Percentiles rank a stretch among this genome's conserved stretches.
These are phyloP conservation scores for Naganishia friedmannii DNA, from an alignment of 768 basidiomycete genomes.

Conservation along the genomic window DNA sequence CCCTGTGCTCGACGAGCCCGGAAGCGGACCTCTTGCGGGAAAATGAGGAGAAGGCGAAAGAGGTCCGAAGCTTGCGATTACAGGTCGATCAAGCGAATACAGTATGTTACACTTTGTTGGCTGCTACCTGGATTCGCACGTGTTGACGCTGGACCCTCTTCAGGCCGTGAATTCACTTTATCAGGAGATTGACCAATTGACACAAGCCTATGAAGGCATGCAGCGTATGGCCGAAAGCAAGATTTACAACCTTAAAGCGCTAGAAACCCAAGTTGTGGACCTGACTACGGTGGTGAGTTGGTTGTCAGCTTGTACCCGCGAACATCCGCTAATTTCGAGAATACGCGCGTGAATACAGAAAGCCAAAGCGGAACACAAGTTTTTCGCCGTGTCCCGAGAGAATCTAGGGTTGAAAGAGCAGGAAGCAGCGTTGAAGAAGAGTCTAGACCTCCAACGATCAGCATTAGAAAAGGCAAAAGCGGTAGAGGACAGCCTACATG, in stretches of 20 bases:
- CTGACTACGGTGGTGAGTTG: conserved; percentile 66
- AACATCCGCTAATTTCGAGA: neutral
- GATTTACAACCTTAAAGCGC: conserved; percentile 70
- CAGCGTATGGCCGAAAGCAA: conserved; percentile 79
- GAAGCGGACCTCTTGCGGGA: conserved; percentile 34
- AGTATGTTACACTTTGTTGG: conserved; percentile 54
- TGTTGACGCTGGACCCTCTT: neutral
- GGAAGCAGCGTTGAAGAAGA: conserved; percentile 71
- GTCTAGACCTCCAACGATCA: conserved; percentile 62
- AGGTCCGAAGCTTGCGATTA: conserved; percentile 63
- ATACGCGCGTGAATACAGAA: conserved; percentile 59
- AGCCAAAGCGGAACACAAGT: conserved; percentile 95
- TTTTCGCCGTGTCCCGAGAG: conserved; percentile 80
- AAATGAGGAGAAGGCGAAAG: conserved; percentile 67
- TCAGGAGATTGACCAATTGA: conserved; percentile 77
- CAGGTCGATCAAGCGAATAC: conserved; percentile 65
- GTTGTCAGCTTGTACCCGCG: neutral
- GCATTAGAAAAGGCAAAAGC: conserved; percentile 67
- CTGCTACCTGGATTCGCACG: neutral
- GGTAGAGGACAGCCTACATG: conserved; percentile 61
- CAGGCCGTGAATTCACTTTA: conserved; percentile 61
- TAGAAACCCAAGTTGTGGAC: conserved; percentile 72
- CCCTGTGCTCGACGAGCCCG: conserved; percentile 8
- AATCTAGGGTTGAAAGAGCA: conserved; percentile 62
- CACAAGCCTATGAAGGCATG: conserved; percentile 78